Conservation (phyloP, 306 rosid species). For the Fagus sylvatica region DNA sequence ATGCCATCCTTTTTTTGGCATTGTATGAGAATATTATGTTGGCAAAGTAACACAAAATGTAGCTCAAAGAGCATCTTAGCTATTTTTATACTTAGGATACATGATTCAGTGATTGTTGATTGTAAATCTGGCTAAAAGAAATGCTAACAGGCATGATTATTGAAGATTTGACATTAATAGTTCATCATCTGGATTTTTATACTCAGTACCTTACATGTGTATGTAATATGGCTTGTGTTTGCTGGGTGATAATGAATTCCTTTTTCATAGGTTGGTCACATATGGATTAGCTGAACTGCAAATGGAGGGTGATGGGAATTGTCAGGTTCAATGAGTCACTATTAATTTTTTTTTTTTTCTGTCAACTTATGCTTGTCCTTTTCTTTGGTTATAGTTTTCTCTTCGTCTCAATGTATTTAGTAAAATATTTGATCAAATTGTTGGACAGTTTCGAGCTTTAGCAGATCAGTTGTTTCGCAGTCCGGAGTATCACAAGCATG, state of each 20-base stretch:
- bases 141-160: not conserved
- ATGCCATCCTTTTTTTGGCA: not conserved
- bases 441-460: conserved; percentile 88
- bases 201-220: not conserved
- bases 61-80: not conserved
- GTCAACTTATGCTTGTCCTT: conserved; percentile 13
- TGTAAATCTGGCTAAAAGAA: not conserved
- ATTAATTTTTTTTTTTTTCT: not conserved
- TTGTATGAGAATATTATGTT: not conserved
- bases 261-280: conserved; percentile 62
- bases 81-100: not conserved
- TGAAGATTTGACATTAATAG: conserved; percentile 5
- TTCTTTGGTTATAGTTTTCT: conserved; percentile 5
- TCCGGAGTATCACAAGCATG: conserved; percentile 91
- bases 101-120: conserved; percentile 2
- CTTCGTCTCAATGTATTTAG: conserved; percentile 20
- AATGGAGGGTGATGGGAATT: conserved; percentile 99
- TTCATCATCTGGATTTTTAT: not conserved
- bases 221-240: conserved; percentile 17
- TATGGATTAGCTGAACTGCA: conserved; percentile 84
- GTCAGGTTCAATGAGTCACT: conserved; percentile 64
- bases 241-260: conserved; percentile 16
- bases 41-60: not conserved
- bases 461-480: conserved; percentile 90
- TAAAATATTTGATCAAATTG: conserved; percentile 24